Evolutionary conservation across 805 yeast genomes (phyloP).

Genomic region (Cyberlindnera xylosilytica): DNA sequence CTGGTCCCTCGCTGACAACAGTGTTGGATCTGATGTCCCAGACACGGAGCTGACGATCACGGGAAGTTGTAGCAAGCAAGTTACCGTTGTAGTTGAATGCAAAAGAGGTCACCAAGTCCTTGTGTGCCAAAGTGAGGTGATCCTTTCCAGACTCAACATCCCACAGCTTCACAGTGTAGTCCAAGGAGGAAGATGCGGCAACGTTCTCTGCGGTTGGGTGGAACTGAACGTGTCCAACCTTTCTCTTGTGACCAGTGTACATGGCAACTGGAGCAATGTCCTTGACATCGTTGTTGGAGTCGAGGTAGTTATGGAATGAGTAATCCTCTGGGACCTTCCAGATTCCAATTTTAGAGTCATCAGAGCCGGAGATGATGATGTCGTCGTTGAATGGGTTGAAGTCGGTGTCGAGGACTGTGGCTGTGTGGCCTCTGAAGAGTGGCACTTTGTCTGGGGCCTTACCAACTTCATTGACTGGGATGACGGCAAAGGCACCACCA

Average conservation of each 20-base stretch:
- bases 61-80: constrained; percentile 78
- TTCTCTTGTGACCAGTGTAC: constrained; percentile 83
- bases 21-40: constrained; percentile 86
- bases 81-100: constrained; percentile 89
- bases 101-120: constrained; percentile 90
- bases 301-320: constrained; percentile 59
- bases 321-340: constrained; percentile 88
- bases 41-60: constrained; percentile 85
- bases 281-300: constrained; percentile 52
- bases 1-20: constrained; percentile 77
- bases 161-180: constrained; percentile 91
- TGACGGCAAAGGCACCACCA: constrained; percentile 96
- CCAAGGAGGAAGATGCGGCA: constrained; percentile 86
- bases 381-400: constrained; percentile 87
- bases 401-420: constrained; percentile 91
- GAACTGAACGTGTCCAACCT: constrained; percentile 88
- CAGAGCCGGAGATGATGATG: constrained; percentile 75
- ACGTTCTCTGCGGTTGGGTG: constrained; percentile 88
- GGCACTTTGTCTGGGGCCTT: constrained; percentile 93
- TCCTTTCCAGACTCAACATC: constrained; percentile 73
- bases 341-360: constrained; percentile 74
- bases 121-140: constrained; percentile 72
- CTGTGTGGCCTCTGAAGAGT: constrained; percentile 92
- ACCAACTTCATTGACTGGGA: constrained; percentile 83
- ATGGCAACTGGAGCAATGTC: constrained; percentile 72